Conservation (phyloP, 768 basidiomycete species). For the Gelatoporia subvermispora region DNA sequence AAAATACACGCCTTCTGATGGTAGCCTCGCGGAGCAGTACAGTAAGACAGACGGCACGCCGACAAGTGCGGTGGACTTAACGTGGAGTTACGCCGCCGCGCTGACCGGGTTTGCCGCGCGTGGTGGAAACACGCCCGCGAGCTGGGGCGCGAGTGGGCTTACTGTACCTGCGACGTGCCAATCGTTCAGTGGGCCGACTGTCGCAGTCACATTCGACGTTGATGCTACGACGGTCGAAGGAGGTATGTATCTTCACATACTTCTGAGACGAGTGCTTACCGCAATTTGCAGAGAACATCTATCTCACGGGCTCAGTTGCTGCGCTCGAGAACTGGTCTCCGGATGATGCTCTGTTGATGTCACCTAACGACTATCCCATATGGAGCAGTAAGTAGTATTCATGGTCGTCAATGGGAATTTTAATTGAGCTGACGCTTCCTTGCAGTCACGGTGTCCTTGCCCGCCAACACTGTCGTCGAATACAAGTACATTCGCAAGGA, state of each 20-base stretch:
- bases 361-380: slow-evolving; percentile 52
- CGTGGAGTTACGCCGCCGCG: slow-evolving; percentile 73
- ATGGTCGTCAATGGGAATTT: not conserved
- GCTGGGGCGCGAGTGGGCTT: slow-evolving; percentile 68
- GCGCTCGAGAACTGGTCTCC: slow-evolving; percentile 60
- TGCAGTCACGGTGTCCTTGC: slow-evolving; percentile 55
- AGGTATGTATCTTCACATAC: slow-evolving; percentile 35
- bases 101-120: slow-evolving; percentile 61
- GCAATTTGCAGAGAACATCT: slow-evolving; percentile 56
- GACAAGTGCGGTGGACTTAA: slow-evolving; percentile 60
- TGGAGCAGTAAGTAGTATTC: slow-evolving; percentile 59
- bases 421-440: not conserved
- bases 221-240: slow-evolving; percentile 54
- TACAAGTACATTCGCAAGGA: slow-evolving; percentile 70
- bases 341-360: slow-evolving; percentile 49
- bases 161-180: slow-evolving; percentile 42
- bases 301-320: slow-evolving; percentile 55
- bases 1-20: slow-evolving; percentile 57
- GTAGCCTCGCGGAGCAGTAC: slow-evolving; percentile 64
- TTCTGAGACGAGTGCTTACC: not conserved
- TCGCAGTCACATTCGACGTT: slow-evolving; percentile 61
- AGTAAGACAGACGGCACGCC: slow-evolving; percentile 44
- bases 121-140: slow-evolving; percentile 40
- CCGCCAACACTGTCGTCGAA: slow-evolving; percentile 49
- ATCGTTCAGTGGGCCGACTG: slow-evolving; percentile 21